phyloP scores from a whole-genome alignment of 352 stramenopile genomes.

The Globisporangium cederbergense region DNA sequence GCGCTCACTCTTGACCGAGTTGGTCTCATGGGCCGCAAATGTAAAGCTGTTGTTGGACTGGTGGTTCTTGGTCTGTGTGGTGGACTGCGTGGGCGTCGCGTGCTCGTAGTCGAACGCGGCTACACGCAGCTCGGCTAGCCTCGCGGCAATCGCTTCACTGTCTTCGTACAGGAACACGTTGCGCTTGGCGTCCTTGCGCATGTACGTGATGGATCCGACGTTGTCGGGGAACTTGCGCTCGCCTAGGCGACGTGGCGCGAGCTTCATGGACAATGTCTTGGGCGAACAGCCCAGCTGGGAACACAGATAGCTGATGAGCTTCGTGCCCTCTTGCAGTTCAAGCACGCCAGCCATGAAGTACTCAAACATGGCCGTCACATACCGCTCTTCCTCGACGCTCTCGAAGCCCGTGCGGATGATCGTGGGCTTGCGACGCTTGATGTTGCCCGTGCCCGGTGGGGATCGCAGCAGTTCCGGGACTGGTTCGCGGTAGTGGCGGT shows the following conservation, averaged over 20 bases:
- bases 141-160: conserved; percentile 13
- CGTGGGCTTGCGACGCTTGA: conserved; percentile 41
- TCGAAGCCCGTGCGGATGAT: conserved; percentile 80
- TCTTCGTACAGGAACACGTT: not conserved
- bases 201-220: conserved; percentile 51
- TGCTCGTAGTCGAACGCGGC: conserved; percentile 25
- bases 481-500: not conserved
- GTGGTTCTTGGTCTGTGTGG: not conserved
- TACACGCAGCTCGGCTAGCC: conserved; percentile 21
- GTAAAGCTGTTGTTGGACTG: no score
- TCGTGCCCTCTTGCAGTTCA: conserved; percentile 48
- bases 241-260: conserved; percentile 45
- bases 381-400: conserved; percentile 56
- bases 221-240: conserved; percentile 60
- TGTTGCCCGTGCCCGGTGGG: conserved; percentile 18
- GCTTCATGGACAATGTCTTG: conserved; percentile 69
- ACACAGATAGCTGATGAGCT: conserved; percentile 55
- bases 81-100: conserved; percentile 17
- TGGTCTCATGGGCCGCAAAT: not conserved
- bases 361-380: conserved; percentile 54
- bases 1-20: conserved; percentile 6
- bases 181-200: conserved; percentile 24
- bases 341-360: conserved; percentile 60
- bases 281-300: conserved; percentile 47
- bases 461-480: conserved; percentile 6